A percentile compares a stretch with the other conserved stretches of the same genome.
phyloP scores from a whole-genome alignment of 2,329 filamentous ascomycete genomes.

The Diaporthe sp. region DNA sequence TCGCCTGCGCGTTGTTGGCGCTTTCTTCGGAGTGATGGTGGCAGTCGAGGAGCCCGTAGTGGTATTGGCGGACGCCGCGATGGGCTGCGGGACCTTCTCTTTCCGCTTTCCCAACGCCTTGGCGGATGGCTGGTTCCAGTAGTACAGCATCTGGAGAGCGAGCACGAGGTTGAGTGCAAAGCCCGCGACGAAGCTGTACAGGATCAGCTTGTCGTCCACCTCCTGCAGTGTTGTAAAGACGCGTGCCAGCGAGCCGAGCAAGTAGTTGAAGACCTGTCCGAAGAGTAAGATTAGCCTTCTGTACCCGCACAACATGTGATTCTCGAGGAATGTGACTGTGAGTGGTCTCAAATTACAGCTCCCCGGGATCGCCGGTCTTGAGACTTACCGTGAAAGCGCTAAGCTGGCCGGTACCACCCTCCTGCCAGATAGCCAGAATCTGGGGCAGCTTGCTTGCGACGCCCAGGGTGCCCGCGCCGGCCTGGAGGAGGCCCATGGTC shows the following conservation, averaged over 20 bases:
- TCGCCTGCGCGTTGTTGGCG: conserved; percentile 58
- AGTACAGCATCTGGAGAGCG: conserved; percentile 92
- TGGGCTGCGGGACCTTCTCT: conserved; percentile 47
- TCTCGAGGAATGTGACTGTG: not conserved
- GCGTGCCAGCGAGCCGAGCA: conserved; percentile 89
- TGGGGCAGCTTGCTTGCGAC: conserved; percentile 95
- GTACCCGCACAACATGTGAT: not conserved
- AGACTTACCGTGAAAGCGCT: conserved; percentile 91
- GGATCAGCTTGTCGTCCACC: conserved; percentile 95
- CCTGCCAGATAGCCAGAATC: conserved; percentile 85
- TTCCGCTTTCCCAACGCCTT: conserved; percentile 57
- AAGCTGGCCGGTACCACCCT: conserved; percentile 93
- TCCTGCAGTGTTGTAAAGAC: conserved; percentile 99
- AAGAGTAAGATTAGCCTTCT: conserved; percentile 36
- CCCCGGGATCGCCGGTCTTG: not conserved
- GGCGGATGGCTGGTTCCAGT: conserved; percentile 80
- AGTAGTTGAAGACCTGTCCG: conserved; percentile 97
- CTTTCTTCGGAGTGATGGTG: conserved; percentile 51
- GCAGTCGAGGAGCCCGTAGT: conserved; percentile 43
- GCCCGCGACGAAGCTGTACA: conserved; percentile 93
- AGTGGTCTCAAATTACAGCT: no score
- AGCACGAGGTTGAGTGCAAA: conserved; percentile 91
- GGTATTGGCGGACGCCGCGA: conserved; percentile 43
- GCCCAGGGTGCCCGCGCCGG: conserved; percentile 84
- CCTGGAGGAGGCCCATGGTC: conserved; percentile 82